Base-by-base conservation (phyloP, 2,329 filamentous ascomycete species). In the Acephala macrosclerotiorum region DNA sequence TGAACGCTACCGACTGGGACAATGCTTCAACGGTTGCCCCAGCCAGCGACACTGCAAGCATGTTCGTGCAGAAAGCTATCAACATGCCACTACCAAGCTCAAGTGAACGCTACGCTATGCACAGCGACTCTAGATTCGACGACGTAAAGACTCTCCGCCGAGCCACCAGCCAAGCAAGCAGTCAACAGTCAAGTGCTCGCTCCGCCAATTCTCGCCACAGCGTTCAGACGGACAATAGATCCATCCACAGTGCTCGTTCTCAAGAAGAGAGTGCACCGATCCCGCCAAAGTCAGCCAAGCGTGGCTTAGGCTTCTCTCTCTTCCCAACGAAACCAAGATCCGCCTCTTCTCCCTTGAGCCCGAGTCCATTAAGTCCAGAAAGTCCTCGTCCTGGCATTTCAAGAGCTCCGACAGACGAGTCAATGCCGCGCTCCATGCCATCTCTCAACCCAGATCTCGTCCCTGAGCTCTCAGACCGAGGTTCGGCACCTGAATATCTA, bases 401-500 rank as follows among this genome's bases (percentile, higher is more conserved):
- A 42, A 45, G 57, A 22, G 49, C 14, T 18, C 18, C 36, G 7
- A 40, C 11, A 29, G 57, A 45, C 1, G 38, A 26, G 25, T 42
- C 60, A 29, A 36, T 55, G 25, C 49, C 60, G 11, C 47, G 49
- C 2, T 56, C 63, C n/a, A 29, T 53, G 25, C 49, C 49, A 18
- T 25, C 49, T 14, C 22, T 33, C 3, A 53, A 35, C 25, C 16
- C 58, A 20, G 45, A 25, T 12, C 33, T 35, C 2, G 51, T 35
- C 9, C 56, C 45, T 9, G 57, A 53, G 16, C 16, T 56, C 7
- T 29, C 61, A 9, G 25, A 42, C 55, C 60, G n/a, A 57, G 26
- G 58, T 42, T 35, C 55, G 7, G 47, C 40, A 2, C 56, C 60
- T 7, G 68, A 71, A 16, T 71, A 69, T n/a, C 56, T 73, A 0